Conservation (phyloP, 2,329 filamentous ascomycete genomes). For the Diplocarpon rosae region DNA sequence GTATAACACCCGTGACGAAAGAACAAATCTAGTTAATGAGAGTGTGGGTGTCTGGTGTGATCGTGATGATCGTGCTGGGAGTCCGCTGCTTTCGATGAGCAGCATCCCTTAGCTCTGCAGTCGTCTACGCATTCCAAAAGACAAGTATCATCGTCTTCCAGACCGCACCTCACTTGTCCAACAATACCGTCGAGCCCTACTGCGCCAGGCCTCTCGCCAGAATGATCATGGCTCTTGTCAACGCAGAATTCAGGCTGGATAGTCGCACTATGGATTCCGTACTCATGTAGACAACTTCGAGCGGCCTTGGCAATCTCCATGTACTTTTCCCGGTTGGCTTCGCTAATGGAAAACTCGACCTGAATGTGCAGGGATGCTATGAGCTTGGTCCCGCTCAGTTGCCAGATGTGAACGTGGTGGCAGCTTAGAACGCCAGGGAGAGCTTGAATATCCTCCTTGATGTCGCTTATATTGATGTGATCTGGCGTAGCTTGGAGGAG, state of each 20-base stretch:
- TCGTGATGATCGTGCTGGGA: conserved; percentile 21
- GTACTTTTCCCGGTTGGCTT: conserved; percentile 67
- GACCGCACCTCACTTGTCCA: conserved; percentile 18
- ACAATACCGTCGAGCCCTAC: conserved; percentile 21
- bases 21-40: conserved; percentile 20
- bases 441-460: conserved; percentile 79
- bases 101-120: conserved; percentile 27
- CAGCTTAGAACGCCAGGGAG: conserved; percentile 81
- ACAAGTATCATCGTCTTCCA: conserved; percentile 24
- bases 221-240: conserved; percentile 31
- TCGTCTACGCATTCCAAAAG: conserved; percentile 28
- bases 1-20: not conserved
- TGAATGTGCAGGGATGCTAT: conserved; percentile 91
- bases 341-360: conserved; percentile 80
- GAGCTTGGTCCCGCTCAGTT: conserved; percentile 87
- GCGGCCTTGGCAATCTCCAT: conserved; percentile 82
- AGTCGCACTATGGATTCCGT: conserved; percentile 92
- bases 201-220: conserved; percentile 7
- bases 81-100: conserved; percentile 16
- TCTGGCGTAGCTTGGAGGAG: conserved; percentile 89
- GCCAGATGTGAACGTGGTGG: conserved; percentile 97
- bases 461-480: conserved; percentile 77
- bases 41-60: conserved; percentile 24
- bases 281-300: conserved; percentile 80
- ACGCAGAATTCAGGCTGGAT: conserved; percentile 86